A percentile compares a stretch with the other conserved stretches of the same genome.
Conservation (phyloP, 352 stramenopile genomes). For the Pythium utonaiense region DNA sequence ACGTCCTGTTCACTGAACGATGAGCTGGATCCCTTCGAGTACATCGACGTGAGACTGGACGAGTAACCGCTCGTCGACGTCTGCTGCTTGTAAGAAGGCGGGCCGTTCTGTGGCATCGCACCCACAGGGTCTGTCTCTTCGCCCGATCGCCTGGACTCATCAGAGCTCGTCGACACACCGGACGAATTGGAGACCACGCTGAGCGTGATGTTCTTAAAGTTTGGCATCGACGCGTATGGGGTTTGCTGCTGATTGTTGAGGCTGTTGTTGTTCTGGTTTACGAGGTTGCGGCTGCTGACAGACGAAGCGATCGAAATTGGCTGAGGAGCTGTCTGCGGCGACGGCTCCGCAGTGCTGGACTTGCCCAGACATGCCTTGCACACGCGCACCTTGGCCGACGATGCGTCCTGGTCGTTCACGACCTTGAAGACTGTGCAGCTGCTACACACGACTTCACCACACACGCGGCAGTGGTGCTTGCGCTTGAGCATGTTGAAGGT, state of each 20-base stretch:
- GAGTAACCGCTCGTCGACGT: conserved; percentile 10
- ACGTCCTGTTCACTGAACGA: conserved; percentile 26
- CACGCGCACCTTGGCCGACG: conserved; percentile 60
- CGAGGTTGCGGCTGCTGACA: background rate
- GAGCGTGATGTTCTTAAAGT: conserved; percentile 29
- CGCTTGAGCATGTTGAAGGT: conserved; percentile 78
- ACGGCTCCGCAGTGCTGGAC: conserved; percentile 30
- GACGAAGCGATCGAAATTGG: background rate
- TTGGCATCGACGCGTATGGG: conserved; percentile 12
- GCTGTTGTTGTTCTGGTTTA: conserved; percentile 2
- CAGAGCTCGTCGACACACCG: conserved; percentile 25
- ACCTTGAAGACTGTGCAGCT: conserved; percentile 77
- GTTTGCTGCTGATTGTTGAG: conserved; percentile 13
- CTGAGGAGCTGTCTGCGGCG: conserved; percentile 10
- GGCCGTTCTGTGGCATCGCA: conserved; percentile 4
- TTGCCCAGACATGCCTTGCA: conserved; percentile 80
- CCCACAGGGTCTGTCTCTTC: conserved; percentile 18
- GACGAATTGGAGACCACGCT: conserved; percentile 29
- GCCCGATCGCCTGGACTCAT: conserved; percentile 25
- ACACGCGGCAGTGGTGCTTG: conserved; percentile 84
- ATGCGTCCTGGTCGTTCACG: conserved; percentile 45
- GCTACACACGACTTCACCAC: conserved; percentile 83
- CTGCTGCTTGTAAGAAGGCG: conserved; percentile 15
- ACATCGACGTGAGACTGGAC: conserved; percentile 20
- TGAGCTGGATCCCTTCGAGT: conserved; percentile 24